Evolutionary conservation across 306 rosid species (phyloP), one percentile per base, ranked within the genome.

Genomic region (Acacia crassicarpa): DNA sequence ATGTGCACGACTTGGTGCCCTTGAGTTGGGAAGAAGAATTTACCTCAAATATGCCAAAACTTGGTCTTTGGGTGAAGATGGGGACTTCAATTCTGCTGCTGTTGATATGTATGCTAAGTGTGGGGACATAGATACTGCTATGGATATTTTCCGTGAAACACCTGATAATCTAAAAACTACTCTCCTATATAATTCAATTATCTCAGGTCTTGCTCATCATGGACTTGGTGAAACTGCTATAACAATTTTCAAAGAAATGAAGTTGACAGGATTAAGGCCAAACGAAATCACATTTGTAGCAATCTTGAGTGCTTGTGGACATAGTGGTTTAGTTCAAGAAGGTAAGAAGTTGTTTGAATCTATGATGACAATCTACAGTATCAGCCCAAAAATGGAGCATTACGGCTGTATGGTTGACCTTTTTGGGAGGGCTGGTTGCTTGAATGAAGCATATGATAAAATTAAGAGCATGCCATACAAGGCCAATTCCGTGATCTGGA

Each of bases 361-460:
- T 45, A 85, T 88, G 89, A 16, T 67, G 30, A 70, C 48, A 48
- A 84, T 66, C 19, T 72, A 81, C 33, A 76, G 75, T 43, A 54
- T 86, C 6, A 33, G 25, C n/a, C 89, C 88, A 72, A 63, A 59
- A 38, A 81, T 81, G 72, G 81, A 83, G 72, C 89, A 88, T 80
- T 88, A 88, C 76, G 89, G 87, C 5, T 86, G 89, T 69, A 82
- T 88, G 83, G 86, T 88, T 75, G 89, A 84, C n/a, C 91, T 88
- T 69, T 85, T 85, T 15, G 89, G 91, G 35, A 85, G 87, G 59
- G 87, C 85, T 23, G 87, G 89, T 35, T 22, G 2, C 32, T 66
- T 86, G 71, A 78, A 84, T 14, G 84, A 88, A 67, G 91, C 91
- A 2, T 69, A 81, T 83, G 8, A 9, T 25, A 67, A 86, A 16